phyloP scores from a whole-genome alignment of 495 filamentous ascomycete genomes.

The Tuber melanosporum region DNA sequence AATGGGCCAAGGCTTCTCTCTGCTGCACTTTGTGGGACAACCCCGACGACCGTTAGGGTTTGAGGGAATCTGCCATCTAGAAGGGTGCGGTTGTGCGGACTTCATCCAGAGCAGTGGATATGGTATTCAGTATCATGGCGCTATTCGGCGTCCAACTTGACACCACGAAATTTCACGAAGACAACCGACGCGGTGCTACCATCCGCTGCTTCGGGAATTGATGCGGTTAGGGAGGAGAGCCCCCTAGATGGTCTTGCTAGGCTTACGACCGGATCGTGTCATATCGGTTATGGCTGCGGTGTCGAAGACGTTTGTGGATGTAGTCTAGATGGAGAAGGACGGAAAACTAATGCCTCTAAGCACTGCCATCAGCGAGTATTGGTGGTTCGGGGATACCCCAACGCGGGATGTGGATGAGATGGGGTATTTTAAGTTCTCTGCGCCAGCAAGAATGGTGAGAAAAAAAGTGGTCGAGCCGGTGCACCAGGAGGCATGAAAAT shows the following conservation, averaged over 20 bases:
- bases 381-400: neutral
- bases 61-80: neutral
- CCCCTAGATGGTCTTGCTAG: neutral
- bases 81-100: conserved; percentile 3
- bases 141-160: conserved; percentile 3
- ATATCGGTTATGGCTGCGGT: conserved; percentile 5
- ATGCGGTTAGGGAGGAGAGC: neutral
- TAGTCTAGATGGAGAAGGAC: neutral
- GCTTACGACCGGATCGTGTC: neutral
- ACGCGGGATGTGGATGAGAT: neutral
- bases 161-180: conserved; percentile 1
- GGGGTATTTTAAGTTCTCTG: conserved; percentile 6
- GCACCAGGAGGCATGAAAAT: neutral
- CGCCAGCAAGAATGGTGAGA: neutral
- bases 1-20: neutral
- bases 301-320: neutral
- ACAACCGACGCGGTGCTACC: neutral
- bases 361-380: neutral
- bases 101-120: neutral
- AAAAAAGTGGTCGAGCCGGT: neutral
- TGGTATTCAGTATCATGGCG: conserved; percentile 9
- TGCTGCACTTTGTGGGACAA: neutral
- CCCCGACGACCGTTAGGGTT: neutral
- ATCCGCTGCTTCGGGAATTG: neutral
- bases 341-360: neutral